Percentiles rank a stretch among this genome's conserved stretches.
These are phyloP conservation scores for Collybia mongolica DNA, from an alignment of 768 basidiomycete species.

Conservation along the genomic window DNA sequence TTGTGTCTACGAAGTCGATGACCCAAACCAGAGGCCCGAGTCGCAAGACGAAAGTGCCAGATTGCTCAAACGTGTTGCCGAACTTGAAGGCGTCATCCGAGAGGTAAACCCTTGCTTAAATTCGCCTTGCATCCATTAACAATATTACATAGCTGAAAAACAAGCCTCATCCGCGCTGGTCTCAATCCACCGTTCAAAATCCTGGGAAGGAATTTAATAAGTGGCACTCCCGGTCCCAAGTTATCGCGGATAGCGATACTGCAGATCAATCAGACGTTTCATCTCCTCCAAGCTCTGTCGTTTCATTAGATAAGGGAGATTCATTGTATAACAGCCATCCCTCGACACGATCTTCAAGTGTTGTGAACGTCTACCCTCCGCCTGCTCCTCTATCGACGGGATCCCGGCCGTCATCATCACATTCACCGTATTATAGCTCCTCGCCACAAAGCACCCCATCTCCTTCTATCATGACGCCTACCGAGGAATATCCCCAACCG, in stretches of 20 bases:
- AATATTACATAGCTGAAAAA: slow-evolving; percentile 55
- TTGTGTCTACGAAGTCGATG: slow-evolving; percentile 84
- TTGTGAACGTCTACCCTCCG: slow-evolving; percentile 17
- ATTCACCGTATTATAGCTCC: slow-evolving; percentile 22
- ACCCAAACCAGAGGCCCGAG: slow-evolving; percentile 57
- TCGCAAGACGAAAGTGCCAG: slow-evolving; percentile 62
- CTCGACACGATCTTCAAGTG: slow-evolving; percentile 7
- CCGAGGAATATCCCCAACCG: slow-evolving; percentile 38
- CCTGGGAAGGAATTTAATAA: slow-evolving; percentile 27
- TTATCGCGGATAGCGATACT: slow-evolving; percentile 14
- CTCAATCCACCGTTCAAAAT: slow-evolving; percentile 24
- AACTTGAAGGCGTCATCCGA: slow-evolving; percentile 82
- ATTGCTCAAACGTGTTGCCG: slow-evolving; percentile 73
- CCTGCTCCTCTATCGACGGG: slow-evolving; percentile 18
- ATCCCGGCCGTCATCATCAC: slow-evolving; percentile 23
- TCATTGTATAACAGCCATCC: slow-evolving; percentile 9
- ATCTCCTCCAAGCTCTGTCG: slow-evolving; percentile 26
- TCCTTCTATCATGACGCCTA: slow-evolving; percentile 41
- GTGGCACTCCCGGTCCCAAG: slow-evolving; percentile 21
- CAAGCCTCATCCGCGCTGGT: slow-evolving; percentile 71
- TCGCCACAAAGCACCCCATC: slow-evolving; percentile 38
- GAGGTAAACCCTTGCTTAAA: slow-evolving; percentile 42
- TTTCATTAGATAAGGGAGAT: slow-evolving; percentile 28
- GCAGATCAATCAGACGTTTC: slow-evolving; percentile 22
- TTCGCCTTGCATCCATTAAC: slow-evolving; percentile 31